A percentile compares a stretch with the other conserved stretches of the same genome.
These are phyloP conservation scores for Albugo candida DNA, from an alignment of 352 stramenopile genomes.

Conservation along the genomic window DNA sequence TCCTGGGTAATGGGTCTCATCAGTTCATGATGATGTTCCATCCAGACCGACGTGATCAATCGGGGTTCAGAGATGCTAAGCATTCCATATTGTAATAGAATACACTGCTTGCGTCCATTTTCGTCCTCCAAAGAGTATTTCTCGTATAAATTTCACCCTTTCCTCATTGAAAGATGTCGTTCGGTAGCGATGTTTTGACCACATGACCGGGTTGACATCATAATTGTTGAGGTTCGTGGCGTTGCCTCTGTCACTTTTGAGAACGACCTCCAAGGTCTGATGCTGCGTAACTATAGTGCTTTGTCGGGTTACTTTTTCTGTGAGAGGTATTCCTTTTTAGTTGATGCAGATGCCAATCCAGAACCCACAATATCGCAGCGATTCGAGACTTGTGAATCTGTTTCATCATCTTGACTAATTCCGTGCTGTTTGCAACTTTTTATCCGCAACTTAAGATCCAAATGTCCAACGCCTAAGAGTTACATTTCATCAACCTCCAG, in stretches of 20 bases:
- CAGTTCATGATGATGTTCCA: constrained; percentile 66
- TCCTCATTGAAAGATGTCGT: constrained; percentile 7
- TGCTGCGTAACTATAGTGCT: too few relatives aligned
- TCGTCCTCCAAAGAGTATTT: constrained; percentile 74
- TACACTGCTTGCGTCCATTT: constrained; percentile 46
- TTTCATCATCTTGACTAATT: constrained; percentile 43
- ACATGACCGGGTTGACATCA: too few relatives aligned
- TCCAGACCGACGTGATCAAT: constrained; percentile 78
- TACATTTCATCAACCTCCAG: too few relatives aligned
- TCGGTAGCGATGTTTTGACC: too few relatives aligned
- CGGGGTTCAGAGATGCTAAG: constrained; percentile 44
- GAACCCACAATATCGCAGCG: constrained; percentile 57
- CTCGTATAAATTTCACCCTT: constrained; percentile 61
- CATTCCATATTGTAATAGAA: constrained; percentile 62
- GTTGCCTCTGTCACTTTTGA: too few relatives aligned
- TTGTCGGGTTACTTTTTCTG: too few relatives aligned
- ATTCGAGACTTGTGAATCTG: constrained; percentile 48
- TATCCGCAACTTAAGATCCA: constrained; percentile 71
- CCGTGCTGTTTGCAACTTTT: constrained; percentile 32
- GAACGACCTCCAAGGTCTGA: too few relatives aligned
- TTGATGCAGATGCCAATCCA: constrained; percentile 58
- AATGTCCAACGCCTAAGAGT: too few relatives aligned
- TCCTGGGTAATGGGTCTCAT: constrained; percentile 34
- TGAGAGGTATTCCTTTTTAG: constrained; percentile 24
- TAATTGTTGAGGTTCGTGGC: too few relatives aligned